A percentile compares a stretch with the other conserved stretches of the same genome.
phyloP scores from a whole-genome alignment of 805 yeast species.

The Saccharomycopsis vini region DNA sequence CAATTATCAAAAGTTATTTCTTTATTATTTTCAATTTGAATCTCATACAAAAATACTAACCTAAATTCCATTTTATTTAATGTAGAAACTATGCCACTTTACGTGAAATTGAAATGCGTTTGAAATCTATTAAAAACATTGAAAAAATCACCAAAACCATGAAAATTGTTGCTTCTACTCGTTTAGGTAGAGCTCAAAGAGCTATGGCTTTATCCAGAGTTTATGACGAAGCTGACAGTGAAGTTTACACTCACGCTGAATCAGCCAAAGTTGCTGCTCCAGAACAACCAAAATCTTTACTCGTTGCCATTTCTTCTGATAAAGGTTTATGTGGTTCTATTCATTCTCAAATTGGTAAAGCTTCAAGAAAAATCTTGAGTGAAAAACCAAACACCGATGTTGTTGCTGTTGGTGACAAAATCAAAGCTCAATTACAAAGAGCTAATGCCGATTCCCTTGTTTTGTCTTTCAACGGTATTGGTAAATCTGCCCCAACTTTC shows the following conservation, averaged over 20 bases:
- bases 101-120: conserved; percentile 97
- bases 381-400: conserved; percentile 65
- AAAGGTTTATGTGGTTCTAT: conserved; percentile 99
- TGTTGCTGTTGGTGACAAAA: conserved; percentile 90
- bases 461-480: conserved; percentile 81
- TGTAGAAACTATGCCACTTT: conserved; percentile 90
- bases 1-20: no score
- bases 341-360: conserved; percentile 89
- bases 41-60: no score
- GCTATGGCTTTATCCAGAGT: conserved; percentile 85
- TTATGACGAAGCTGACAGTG: conserved; percentile 70
- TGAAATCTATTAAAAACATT: conserved; percentile 96
- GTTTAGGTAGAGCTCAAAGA: conserved; percentile 90
- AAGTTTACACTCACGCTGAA: conserved; percentile 75
- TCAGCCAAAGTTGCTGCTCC: conserved; percentile 46
- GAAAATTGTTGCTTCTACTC: conserved; percentile 98
- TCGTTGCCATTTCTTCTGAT: conserved; percentile 88
- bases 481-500: conserved; percentile 95
- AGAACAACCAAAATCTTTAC: conserved; percentile 52
- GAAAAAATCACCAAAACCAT: conserved; percentile 99
- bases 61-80: no score
- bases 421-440: conserved; percentile 82
- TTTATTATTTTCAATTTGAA: no score
- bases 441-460: conserved; percentile 60
- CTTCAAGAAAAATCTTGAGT: conserved; percentile 60